Conservation (phyloP, 2,329 filamentous ascomycete species). For the Tolypocladium cylindrosporum region DNA sequence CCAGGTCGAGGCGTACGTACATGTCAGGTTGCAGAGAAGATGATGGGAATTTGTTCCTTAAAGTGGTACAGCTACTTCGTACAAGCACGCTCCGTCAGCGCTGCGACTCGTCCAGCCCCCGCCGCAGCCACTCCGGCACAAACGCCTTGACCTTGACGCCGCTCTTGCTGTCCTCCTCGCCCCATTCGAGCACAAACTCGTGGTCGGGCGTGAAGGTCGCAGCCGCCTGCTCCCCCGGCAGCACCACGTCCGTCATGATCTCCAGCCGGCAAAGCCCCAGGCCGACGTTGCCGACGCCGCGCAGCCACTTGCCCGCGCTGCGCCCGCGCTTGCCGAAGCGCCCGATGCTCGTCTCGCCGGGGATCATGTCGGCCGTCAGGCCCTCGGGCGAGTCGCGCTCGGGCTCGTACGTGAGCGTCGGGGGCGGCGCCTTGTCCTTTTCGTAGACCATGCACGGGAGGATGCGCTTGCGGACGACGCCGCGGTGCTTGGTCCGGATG, state of each 20-base stretch:
- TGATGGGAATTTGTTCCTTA: not conserved
- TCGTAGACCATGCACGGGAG: constrained; percentile 69
- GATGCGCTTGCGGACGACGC: constrained; percentile 84
- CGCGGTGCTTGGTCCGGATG: constrained; percentile 88
- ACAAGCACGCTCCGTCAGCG: constrained; percentile 4
- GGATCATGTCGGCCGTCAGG: constrained; percentile 25
- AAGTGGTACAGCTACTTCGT: not conserved
- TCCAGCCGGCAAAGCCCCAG: constrained; percentile 80
- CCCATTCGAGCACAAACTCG: constrained; percentile 51
- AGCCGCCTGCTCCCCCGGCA: constrained; percentile 58
- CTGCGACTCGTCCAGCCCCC: constrained; percentile 23
- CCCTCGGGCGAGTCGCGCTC: constrained; percentile 14
- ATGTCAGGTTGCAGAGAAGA: not conserved
- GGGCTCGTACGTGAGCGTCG: constrained; percentile 37
- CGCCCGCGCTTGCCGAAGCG: constrained; percentile 49
- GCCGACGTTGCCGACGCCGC: constrained; percentile 74
- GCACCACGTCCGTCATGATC: constrained; percentile 72
- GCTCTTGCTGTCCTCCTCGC: constrained; percentile 27
- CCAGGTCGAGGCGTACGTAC: too few species aligned
- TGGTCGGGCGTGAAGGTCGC: constrained; percentile 51
- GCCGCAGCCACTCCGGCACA: constrained; percentile 65
- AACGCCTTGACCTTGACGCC: constrained; percentile 62
- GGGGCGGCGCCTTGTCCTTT: constrained; percentile 25
- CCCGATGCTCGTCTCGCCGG: constrained; percentile 37
- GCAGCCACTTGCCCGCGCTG: constrained; percentile 71